Evolutionary conservation across 495 filamentous ascomycete species (phyloP).

Genomic region (Polyplosphaeria fusca): DNA sequence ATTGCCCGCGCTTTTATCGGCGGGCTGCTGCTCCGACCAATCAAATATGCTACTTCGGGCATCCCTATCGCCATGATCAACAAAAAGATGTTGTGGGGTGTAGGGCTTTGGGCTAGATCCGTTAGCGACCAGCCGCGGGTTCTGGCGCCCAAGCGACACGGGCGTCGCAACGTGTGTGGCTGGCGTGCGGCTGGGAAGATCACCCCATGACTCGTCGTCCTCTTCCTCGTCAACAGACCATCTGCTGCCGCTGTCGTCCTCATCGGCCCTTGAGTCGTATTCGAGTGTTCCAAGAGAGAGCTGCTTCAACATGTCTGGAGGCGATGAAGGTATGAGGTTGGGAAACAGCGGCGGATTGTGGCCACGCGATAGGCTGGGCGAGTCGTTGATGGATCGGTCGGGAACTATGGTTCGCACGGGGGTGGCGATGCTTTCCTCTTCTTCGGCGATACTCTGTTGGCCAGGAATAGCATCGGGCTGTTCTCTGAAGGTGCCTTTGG

Average conservation of each 20-base stretch:
- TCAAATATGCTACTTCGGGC: constrained; percentile 69
- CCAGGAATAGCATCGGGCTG: constrained; percentile 29
- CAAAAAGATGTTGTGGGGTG: constrained; percentile 17
- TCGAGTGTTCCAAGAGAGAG: constrained; percentile 32
- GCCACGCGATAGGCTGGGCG: constrained; percentile 21
- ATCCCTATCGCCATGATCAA: constrained; percentile 35
- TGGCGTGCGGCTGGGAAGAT: constrained; percentile 13
- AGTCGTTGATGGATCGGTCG: constrained; percentile 23
- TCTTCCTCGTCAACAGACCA: constrained; percentile 39
- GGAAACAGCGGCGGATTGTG: constrained; percentile 23
- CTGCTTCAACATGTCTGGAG: constrained; percentile 30
- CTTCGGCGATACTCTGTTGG: constrained; percentile 60
- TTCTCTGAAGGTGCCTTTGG: constrained; percentile 47
- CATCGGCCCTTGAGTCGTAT: constrained; percentile 28
- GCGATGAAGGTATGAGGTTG: constrained; percentile 26
- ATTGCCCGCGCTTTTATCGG: constrained; percentile 51
- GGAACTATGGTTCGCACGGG: constrained; percentile 45
- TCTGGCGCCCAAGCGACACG: constrained; percentile 29
- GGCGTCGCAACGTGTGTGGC: constrained; percentile 26
- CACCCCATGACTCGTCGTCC: constrained; percentile 24
- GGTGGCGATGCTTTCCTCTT: constrained; percentile 60
- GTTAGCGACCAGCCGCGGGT: constrained; percentile 17
- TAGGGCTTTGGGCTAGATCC: constrained; percentile 29
- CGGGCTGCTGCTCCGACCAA: constrained; percentile 71
- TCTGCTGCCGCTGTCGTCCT: constrained; percentile 30